Evolutionary conservation across 2,329 filamentous ascomycete species (phyloP).

Genomic region (Sarocladium kiliense): DNA sequence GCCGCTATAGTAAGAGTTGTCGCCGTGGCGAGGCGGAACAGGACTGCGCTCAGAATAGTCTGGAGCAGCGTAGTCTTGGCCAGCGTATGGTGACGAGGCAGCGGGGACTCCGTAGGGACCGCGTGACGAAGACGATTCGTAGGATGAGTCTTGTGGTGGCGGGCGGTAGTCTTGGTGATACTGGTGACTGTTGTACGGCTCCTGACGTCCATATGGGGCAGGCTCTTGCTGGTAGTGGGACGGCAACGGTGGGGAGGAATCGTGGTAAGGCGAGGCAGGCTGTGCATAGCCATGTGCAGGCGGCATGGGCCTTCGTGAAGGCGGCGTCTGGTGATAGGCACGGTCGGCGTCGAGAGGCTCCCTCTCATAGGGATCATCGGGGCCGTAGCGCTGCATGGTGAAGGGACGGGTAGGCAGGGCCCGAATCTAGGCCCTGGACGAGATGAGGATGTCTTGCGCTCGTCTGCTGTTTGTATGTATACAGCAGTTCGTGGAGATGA

Average conservation of each 20-base stretch:
- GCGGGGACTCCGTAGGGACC: constrained; percentile 4
- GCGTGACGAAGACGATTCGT: constrained; percentile 1
- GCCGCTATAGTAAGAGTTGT: constrained; percentile 18
- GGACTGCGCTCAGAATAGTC: constrained; percentile 8
- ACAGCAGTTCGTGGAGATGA: neutral
- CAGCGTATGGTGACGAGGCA: neutral
- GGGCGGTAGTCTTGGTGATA: neutral
- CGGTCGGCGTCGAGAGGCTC: constrained; percentile 25
- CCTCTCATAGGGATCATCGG: constrained; percentile 28
- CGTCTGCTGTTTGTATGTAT: neutral
- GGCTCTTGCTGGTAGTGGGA: constrained; percentile 18
- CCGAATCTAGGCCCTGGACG: neutral
- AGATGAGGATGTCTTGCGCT: constrained; percentile 2
- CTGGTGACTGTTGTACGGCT: neutral
- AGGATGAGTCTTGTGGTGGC: constrained; percentile 1
- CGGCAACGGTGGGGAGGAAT: constrained; percentile 12
- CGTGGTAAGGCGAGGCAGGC: constrained; percentile 11
- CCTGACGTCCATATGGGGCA: neutral
- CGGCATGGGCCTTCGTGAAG: constrained; percentile 16
- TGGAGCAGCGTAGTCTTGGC: neutral
- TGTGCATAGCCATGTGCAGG: constrained; percentile 16
- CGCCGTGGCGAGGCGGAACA: constrained; percentile 17
- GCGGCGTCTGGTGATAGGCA: constrained; percentile 8
- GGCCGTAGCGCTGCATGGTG: constrained; percentile 27
- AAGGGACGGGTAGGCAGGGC: too few relatives aligned